Evolutionary conservation across 1,284 basidiomycete genomes (phyloP), one percentile per base, ranked within the genome.

Genomic region (Rhodotorula sp.): DNA sequence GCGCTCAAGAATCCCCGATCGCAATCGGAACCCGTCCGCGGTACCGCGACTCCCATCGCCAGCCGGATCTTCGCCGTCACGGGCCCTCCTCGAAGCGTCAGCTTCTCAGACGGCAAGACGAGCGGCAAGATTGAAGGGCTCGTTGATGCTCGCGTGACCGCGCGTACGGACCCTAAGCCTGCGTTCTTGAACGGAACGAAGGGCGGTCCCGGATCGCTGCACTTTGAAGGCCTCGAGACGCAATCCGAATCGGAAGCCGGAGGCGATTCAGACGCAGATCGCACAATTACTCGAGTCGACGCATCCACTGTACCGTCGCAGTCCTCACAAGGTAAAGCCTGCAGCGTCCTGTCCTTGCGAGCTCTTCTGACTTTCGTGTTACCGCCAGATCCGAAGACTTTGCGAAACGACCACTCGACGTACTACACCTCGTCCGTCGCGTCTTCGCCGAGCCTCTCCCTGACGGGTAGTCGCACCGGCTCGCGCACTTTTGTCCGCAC

Each of bases 61-160:
- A 21, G 47, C 12, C 15, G 47, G 8, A 28, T 26, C 14, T 26
- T 52, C 15, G 56, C 55, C 19, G 38, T 47, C 18, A 62, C 74
- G 1, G 43, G 34, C 8, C 62, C 85, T 88, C 71, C 86, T 38
- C 87, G 93, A 47, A 94, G 91, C 58, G 94, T 97, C 64, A 94
- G 92, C 80, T 97, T 97, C 82, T 95, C 92, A 26, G 94, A 97
- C 79, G 93, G 93, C 7, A 90, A 89, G 78, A 85, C 86, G 69
- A 88, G 90, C 55, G 93, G 93, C 7, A 91, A 90, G 50, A 94
- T 94, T 60, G 83, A 85, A 65, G 90, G 89, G 28, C 81, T 90
- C 60, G 62, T 70, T 56, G 66, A 38, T 4, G 31, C 28, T 23
- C 38, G n/a, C 7, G 6, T n/a, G 2, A n/a, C 31, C 5, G 10